Percentiles rank a stretch among this genome's conserved stretches.
phyloP scores from a whole-genome alignment of 208 protist species.

The Trypanosoma melophagium region DNA sequence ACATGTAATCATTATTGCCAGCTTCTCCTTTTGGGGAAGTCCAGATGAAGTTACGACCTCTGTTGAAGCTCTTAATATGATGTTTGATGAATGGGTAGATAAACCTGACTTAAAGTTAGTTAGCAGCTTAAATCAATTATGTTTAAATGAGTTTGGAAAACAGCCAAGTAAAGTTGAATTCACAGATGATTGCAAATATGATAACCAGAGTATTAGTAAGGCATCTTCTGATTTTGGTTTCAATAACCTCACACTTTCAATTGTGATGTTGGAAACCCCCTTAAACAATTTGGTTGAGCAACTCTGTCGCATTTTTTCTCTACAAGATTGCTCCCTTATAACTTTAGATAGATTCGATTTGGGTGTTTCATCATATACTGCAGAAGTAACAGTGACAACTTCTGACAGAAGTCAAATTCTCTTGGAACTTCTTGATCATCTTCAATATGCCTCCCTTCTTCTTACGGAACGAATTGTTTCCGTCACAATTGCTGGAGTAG shows the following conservation, averaged over 20 bases:
- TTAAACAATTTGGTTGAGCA: not conserved
- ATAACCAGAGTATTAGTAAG: slow-evolving; percentile 1
- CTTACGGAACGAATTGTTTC: slow-evolving; percentile 41
- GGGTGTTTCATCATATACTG: not conserved
- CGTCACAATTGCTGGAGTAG: slow-evolving; percentile 36
- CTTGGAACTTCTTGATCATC: slow-evolving; percentile 43
- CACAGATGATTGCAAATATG: slow-evolving; percentile 38
- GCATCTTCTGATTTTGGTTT: slow-evolving; percentile 10
- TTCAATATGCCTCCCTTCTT: slow-evolving; percentile 46
- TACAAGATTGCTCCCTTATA: slow-evolving; percentile 22
- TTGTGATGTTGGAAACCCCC: slow-evolving; percentile 15
- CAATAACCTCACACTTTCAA: slow-evolving; percentile 22
- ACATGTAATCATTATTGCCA: slow-evolving; percentile 40
- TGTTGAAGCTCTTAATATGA: slow-evolving; percentile 25
- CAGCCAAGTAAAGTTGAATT: slow-evolving; percentile 47
- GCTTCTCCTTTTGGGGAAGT: slow-evolving; percentile 39
- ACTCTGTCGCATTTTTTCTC: slow-evolving; percentile 21
- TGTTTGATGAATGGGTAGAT: slow-evolving; percentile 30
- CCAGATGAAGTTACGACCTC: slow-evolving; percentile 8
- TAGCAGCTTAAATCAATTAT: slow-evolving; percentile 38
- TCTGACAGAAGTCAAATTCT: slow-evolving; percentile 28
- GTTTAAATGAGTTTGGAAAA: slow-evolving; percentile 31
- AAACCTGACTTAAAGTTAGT: slow-evolving; percentile 11
- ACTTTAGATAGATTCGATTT: not conserved
- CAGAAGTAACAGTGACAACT: slow-evolving; percentile 22